These are phyloP conservation scores for Neohortaea acidophila DNA, from an alignment of 495 filamentous ascomycete species.

Conservation along the genomic window DNA sequence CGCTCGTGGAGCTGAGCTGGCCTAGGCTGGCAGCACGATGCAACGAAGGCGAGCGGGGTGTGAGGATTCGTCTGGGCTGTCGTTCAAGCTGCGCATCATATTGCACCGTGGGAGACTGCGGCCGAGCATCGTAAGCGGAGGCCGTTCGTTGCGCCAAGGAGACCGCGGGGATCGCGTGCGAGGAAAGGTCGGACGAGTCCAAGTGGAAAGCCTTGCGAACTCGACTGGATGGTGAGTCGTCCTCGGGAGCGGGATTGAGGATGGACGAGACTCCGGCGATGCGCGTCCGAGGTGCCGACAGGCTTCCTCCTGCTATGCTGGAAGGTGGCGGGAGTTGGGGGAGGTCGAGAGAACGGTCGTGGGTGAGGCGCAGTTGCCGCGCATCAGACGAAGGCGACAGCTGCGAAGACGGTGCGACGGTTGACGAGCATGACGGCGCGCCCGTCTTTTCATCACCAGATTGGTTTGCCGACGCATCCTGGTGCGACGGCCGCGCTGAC, in stretches of 20 bases:
- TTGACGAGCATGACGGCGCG: neutral
- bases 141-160: neutral
- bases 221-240: conserved; percentile 2
- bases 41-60: conserved; percentile 23
- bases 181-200: conserved; percentile 6
- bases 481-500: conserved; percentile 11
- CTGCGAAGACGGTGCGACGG: neutral
- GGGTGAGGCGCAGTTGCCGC: neutral
- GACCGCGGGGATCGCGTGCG: conserved; percentile 8
- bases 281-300: conserved; percentile 4
- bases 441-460: neutral
- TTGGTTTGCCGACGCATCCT: neutral
- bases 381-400: neutral
- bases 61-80: conserved; percentile 19
- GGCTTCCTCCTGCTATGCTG: neutral
- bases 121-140: neutral
- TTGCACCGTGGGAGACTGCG: neutral
- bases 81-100: conserved; percentile 4
- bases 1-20: conserved; percentile 17
- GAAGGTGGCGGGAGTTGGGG: conserved; percentile 11
- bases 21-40: conserved; percentile 23
- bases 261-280: conserved; percentile 17
- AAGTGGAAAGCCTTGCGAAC: conserved; percentile 18
- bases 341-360: conserved; percentile 7
- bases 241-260: conserved; percentile 14